phyloP scores from a whole-genome alignment of 2,329 filamentous ascomycete species.

The Daldinia eschscholtzii region DNA sequence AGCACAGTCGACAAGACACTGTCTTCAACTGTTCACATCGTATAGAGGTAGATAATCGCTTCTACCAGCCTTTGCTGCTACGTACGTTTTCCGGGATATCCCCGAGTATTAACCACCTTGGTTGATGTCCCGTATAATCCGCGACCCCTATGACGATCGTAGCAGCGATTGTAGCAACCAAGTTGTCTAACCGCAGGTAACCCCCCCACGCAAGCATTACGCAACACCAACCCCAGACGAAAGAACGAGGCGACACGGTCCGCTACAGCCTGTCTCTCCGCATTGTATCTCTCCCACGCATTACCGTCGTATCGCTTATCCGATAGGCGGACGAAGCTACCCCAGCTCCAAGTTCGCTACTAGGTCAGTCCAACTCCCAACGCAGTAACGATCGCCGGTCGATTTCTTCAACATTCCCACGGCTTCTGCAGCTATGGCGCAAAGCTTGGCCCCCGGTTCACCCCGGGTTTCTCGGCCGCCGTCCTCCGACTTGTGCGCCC shows the following conservation, averaged over 20 bases:
- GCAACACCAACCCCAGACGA: constrained; percentile 19
- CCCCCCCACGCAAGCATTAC: constrained; percentile 34
- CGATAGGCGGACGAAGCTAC: constrained; percentile 3
- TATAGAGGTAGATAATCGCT: constrained; percentile 8
- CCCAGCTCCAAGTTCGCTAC: neutral
- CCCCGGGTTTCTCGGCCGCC: constrained; percentile 9
- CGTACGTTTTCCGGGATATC: neutral
- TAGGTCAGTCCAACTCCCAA: constrained; percentile 19
- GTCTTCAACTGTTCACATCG: constrained; percentile 10
- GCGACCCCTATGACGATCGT: constrained; percentile 19
- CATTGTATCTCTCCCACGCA: neutral
- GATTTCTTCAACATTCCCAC: constrained; percentile 23
- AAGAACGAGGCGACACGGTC: constrained; percentile 25
- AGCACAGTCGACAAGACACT: constrained; percentile 17
- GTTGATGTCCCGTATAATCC: constrained; percentile 19
- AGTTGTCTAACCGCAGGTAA: constrained; percentile 21
- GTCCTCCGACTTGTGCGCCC: constrained; percentile 1
- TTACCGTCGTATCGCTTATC: constrained; percentile 20
- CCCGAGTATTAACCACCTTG: constrained; percentile 14
- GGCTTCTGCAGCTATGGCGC: constrained; percentile 2
- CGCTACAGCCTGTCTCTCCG: constrained; percentile 20
- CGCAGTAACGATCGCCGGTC: constrained; percentile 24
- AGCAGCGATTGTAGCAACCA: constrained; percentile 14
- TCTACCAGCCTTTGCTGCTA: neutral
- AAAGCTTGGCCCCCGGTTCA: neutral